These are phyloP conservation scores for Vigna hirtella DNA, from an alignment of 306 rosid genomes.

Conservation along the genomic window DNA sequence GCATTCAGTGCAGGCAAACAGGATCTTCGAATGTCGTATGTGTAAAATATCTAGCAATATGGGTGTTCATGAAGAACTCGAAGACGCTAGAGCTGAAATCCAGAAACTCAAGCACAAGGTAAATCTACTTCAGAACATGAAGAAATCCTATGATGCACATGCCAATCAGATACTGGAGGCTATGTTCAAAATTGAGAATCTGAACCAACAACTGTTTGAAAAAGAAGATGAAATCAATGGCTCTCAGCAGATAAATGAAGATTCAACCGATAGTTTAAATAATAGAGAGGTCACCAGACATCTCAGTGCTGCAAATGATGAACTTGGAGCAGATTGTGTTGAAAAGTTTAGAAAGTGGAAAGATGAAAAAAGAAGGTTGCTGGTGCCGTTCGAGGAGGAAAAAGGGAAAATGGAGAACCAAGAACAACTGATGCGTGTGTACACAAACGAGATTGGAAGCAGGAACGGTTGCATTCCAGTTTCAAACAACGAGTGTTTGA, in stretches of 20 bases:
- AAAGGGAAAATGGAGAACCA: slow-evolving; percentile 57
- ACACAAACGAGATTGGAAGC: slow-evolving; percentile 57
- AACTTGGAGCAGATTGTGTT: slow-evolving; percentile 55
- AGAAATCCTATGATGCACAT: slow-evolving; percentile 59
- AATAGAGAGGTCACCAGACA: slow-evolving; percentile 59
- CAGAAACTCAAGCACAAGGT: slow-evolving; percentile 64
- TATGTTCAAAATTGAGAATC: slow-evolving; percentile 59
- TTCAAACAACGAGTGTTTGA: slow-evolving; percentile 54
- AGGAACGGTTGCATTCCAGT: slow-evolving; percentile 53
- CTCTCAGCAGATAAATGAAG: slow-evolving; percentile 51
- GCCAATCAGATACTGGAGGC: slow-evolving; percentile 54
- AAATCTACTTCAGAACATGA: slow-evolving; percentile 58
- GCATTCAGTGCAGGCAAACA: slow-evolving; percentile 15
- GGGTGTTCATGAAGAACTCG: slow-evolving; percentile 66
- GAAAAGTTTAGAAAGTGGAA: slow-evolving; percentile 53
- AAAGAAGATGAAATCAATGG: slow-evolving; percentile 54
- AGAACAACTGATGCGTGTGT: slow-evolving; percentile 51
- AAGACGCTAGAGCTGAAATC: slow-evolving; percentile 67
- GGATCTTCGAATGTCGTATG: slow-evolving; percentile 34
- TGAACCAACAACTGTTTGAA: slow-evolving; percentile 58
- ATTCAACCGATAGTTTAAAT: slow-evolving; percentile 42
- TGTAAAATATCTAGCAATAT: slow-evolving; percentile 45
- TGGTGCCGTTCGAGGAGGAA: slow-evolving; percentile 55
- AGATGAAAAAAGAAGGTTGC: slow-evolving; percentile 50
- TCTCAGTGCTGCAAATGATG: slow-evolving; percentile 60